These are phyloP conservation scores for Terfezia boudieri DNA, from an alignment of 495 filamentous ascomycete genomes.

Conservation along the genomic window DNA sequence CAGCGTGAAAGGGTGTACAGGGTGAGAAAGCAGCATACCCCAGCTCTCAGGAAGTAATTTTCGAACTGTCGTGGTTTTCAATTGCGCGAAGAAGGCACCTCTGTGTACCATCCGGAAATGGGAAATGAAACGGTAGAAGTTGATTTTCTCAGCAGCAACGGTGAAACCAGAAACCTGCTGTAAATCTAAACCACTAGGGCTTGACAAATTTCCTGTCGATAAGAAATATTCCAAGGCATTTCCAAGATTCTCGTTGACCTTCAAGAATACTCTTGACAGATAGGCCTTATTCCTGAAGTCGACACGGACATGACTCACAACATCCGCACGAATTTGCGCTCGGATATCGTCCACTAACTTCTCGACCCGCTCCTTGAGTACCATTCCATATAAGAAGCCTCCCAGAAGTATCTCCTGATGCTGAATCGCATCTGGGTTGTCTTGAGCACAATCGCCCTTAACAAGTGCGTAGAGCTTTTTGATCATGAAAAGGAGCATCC, in stretches of 20 bases:
- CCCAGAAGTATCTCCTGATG: slow-evolving; percentile 85
- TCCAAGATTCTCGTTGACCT: slow-evolving; percentile 72
- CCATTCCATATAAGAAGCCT: slow-evolving; percentile 82
- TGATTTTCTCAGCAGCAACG: slow-evolving; percentile 94
- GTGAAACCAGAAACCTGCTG: slow-evolving; percentile 89
- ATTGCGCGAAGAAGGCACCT: slow-evolving; percentile 92
- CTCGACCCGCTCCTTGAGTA: slow-evolving; percentile 82
- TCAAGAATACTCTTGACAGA: slow-evolving; percentile 46
- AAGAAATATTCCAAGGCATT: slow-evolving; percentile 78
- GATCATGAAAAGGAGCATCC: slow-evolving; percentile 87
- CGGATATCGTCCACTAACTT: slow-evolving; percentile 55
- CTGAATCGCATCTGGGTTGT: slow-evolving; percentile 89
- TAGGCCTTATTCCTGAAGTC: slow-evolving; percentile 46
- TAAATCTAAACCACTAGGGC: slow-evolving; percentile 74
- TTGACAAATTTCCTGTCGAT: slow-evolving; percentile 81
- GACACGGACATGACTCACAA: slow-evolving; percentile 19
- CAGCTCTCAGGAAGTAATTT: slow-evolving; percentile 92
- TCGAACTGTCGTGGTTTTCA: slow-evolving; percentile 92
- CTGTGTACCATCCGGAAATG: slow-evolving; percentile 98
- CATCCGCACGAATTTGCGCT: slow-evolving; percentile 42
- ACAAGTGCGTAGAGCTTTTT: slow-evolving; percentile 83
- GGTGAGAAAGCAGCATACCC: slow-evolving; percentile 27
- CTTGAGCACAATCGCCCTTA: slow-evolving; percentile 70
- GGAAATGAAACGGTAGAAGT: slow-evolving; percentile 95
- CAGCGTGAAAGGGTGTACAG: not conserved